Base-by-base conservation (phyloP, 2,329 filamentous ascomycete genomes). In the Ophiostoma sp. region DNA sequence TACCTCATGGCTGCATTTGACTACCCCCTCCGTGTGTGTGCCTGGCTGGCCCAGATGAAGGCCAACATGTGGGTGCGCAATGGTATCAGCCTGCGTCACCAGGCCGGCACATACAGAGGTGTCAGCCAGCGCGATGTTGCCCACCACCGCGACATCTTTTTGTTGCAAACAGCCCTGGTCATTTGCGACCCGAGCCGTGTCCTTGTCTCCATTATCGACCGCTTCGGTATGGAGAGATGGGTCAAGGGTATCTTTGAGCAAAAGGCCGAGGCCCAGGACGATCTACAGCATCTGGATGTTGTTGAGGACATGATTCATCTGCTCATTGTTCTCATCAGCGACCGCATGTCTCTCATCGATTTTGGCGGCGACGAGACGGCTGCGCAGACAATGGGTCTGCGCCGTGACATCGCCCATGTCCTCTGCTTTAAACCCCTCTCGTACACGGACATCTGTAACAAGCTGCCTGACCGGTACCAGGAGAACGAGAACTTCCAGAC, bases 61-160 rank as follows among this genome's bases (percentile, higher is more conserved):
- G 93, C 94, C 18, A 92, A 93, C 66, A 96, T 98, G 88, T 99
- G 96, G 95, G 94, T 99, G 71, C 88, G 95, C 68, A 99, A 99
- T 76, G 95, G 95, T 2, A 92, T 99, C 75, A 98, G 94, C 74
- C 84, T 99, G 66, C 88, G 94, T 52, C 95, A 99, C 76, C 95
- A 99, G 78, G 95, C 96, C 76, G 90, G 90, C 66, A 95, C 93
- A 18, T 99, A 99, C 76, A 89, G 93, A 16, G 93, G 92, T 55
- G 92, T 97, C 14, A 87, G 88, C 11, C 92, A 96, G 74, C 85
- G 95, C 72, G 95, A 99, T 77, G 91, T 97, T 27, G 93, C 92
- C 1, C 94, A 97, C 75, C 94, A 97, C 74, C 87, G 95, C 69
- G 96, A 99, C 75, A 91, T 99, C 62, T 96, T 98, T 77, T 85